These are phyloP conservation scores for Neonectria faginata DNA, from an alignment of 2,329 filamentous ascomycete species.

Conservation along the genomic window DNA sequence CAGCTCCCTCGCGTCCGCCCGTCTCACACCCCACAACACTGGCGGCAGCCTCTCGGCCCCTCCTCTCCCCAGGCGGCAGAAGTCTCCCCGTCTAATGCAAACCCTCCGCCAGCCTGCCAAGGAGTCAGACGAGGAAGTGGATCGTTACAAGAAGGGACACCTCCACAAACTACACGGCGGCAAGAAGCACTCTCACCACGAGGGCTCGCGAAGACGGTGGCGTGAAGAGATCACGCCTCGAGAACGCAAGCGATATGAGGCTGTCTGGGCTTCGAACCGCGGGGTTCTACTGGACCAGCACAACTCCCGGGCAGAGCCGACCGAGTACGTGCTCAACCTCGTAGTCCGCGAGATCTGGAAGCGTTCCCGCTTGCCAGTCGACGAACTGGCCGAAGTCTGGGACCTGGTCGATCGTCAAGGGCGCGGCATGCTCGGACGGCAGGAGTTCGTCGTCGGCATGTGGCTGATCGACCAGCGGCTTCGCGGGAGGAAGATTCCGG, in stretches of 20 bases:
- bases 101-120: slow-evolving; percentile 71
- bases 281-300: slow-evolving; percentile 62
- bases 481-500: slow-evolving; percentile 81
- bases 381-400: slow-evolving; percentile 82
- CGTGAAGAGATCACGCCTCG: slow-evolving; percentile 77
- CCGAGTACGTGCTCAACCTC: slow-evolving; percentile 72
- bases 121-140: slow-evolving; percentile 65
- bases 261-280: slow-evolving; percentile 85
- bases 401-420: slow-evolving; percentile 73
- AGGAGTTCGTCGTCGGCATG: slow-evolving; percentile 85
- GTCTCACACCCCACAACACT: slow-evolving; percentile 57
- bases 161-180: slow-evolving; percentile 63
- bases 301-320: slow-evolving; percentile 44
- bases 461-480: slow-evolving; percentile 86
- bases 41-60: slow-evolving; percentile 51
- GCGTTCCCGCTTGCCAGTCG: slow-evolving; percentile 73
- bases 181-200: slow-evolving; percentile 80
- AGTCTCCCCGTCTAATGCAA: slow-evolving; percentile 68
- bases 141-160: slow-evolving; percentile 61
- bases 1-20: slow-evolving; percentile 76
- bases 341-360: slow-evolving; percentile 82
- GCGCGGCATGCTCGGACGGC: slow-evolving; percentile 68
- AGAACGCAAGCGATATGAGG: slow-evolving; percentile 85
- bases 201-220: slow-evolving; percentile 81
- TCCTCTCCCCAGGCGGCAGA: slow-evolving; percentile 57